Evolutionary conservation across 1,139 yeast genomes (phyloP).

Genomic region (Hyphopichia khmerensis): DNA sequence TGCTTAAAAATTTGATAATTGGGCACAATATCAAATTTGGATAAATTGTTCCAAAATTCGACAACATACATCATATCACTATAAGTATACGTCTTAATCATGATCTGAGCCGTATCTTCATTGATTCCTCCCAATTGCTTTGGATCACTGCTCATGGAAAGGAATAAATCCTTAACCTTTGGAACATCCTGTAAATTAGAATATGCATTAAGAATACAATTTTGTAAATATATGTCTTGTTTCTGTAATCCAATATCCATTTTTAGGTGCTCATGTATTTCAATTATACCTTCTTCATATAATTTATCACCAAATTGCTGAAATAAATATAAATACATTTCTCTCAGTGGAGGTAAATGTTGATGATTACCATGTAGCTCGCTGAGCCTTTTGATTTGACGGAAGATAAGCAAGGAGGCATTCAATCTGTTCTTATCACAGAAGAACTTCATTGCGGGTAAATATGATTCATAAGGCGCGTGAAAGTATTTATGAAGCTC

Average conservation of each 20-base stretch:
- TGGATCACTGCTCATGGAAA: conserved; percentile 55
- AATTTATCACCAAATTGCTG: conserved; percentile 58
- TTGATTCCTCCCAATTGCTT: conserved; percentile 53
- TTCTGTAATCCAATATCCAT: conserved; percentile 60
- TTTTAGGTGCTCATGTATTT: conserved; percentile 63
- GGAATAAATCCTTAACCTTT: conserved; percentile 61
- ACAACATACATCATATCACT: conserved; percentile 59
- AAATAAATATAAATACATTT: conserved; percentile 64
- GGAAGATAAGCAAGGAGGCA: conserved; percentile 63
- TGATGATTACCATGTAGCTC: conserved; percentile 50
- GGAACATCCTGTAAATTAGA: conserved; percentile 60
- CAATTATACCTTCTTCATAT: conserved; percentile 68
- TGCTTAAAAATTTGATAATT: conserved; percentile 58
- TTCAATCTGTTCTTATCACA: conserved; percentile 59
- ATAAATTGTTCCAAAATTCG: conserved; percentile 62
- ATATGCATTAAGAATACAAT: conserved; percentile 66
- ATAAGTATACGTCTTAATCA: conserved; percentile 67
- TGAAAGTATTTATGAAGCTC: conserved; percentile 57
- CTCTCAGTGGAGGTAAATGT: conserved; percentile 59
- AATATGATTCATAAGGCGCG: conserved; percentile 60
- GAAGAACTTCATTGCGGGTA: conserved; percentile 61
- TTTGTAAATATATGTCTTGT: conserved; percentile 58
- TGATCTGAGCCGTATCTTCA: conserved; percentile 66
- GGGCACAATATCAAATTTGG: conserved; percentile 55
- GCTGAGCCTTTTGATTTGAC: conserved; percentile 57